Base-by-base conservation (phyloP, 306 rosid species). In the Rubus idaeus region DNA sequence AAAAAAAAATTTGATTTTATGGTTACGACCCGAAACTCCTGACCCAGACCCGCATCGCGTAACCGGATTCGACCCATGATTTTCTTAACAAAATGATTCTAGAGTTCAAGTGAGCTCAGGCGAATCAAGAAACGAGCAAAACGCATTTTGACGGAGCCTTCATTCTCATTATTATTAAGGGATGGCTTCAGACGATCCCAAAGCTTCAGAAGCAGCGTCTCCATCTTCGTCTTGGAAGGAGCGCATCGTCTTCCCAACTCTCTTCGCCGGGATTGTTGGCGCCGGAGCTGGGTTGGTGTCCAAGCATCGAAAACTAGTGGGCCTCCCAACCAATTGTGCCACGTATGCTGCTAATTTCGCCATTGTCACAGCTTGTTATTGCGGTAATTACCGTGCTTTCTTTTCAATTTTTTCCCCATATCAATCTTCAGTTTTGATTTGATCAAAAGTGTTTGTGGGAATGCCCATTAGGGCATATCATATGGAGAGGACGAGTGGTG, bases 241-340 rank as follows among this genome's bases (percentile, higher is more conserved):
- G 75, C 89, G 91, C 67, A 83, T 92, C 83, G 58, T 88, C 70
- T 17, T 81, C 56, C 97, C 97, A 20, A 80, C 97, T 26, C 76
- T 90, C 73, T 75, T 95, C 40, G 97, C 97, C 89, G 98, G 97
- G 71, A 50, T 90, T 87, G 75, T 84, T 68, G 98, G 98, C 72
- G 92, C 90, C 78, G 98, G 97, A 89, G 79, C 78, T 76, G 98
- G 97, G 21, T 76, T 89, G 74, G 41, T 88, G 13, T 92, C 98
- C 37, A 90, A 89, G 86, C 90, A 95, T 84, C 83, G 97, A 39
- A 90, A 82, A 82, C 78, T 79, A 40, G 91, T 87, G 12, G 97
- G 98, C 45, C 89, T 89, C 57, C 85, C 90, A 8, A 82, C 81
- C 12, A 85, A 84, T 75, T 80, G 83, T 60, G 86, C 91, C n/a